Evolutionary conservation across 805 yeast genomes (phyloP), one percentile per base, ranked within the genome.

Genomic region (Starmera pachycereana): DNA sequence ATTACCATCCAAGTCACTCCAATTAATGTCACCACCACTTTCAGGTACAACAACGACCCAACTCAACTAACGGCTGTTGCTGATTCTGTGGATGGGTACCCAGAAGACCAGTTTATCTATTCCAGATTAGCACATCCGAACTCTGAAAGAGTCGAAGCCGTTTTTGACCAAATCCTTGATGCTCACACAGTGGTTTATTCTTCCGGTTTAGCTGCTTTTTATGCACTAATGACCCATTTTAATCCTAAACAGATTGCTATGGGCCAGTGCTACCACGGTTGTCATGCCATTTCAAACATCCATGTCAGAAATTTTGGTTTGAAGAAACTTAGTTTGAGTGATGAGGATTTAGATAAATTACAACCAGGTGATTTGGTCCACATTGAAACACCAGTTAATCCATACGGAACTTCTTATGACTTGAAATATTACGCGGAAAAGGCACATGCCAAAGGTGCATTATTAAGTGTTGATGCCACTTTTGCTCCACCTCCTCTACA

Each of bases 401-500:
- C 97, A 13, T 75, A 68, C 39, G 94, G 95, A 1, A 62, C 68
- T 3, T 72, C 79, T 12, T 69, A 67, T 48, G 86, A 84, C 56
- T 72, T 89, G 41, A 58, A 62, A 33, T 58, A 71, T 37, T 81
- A 72, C 52, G 89, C 86, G 4, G 66, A 74, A 3, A 70, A 69
- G 44, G 95, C 95, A 1, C 95, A 86, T 55, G 63, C 69, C 2
- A 74, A 75, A 40, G 95, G 95, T 14, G 96, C 95, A 0, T 51
- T 66, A 19, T 61, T 89, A 12, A 53, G 77, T 22, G 78, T 85
- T 12, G 97, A 89, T 60, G 72, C 96, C 6, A 90, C 97, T 0
- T 85, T 90, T 61, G 97, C 96, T 9, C 96, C 97, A 16, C 95
- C 95, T 12, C 96, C 96, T 13, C 62, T 88, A 42, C 82, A 77